Conservation (phyloP, 352 stramenopile genomes). For the Phytophthora litchii region DNA sequence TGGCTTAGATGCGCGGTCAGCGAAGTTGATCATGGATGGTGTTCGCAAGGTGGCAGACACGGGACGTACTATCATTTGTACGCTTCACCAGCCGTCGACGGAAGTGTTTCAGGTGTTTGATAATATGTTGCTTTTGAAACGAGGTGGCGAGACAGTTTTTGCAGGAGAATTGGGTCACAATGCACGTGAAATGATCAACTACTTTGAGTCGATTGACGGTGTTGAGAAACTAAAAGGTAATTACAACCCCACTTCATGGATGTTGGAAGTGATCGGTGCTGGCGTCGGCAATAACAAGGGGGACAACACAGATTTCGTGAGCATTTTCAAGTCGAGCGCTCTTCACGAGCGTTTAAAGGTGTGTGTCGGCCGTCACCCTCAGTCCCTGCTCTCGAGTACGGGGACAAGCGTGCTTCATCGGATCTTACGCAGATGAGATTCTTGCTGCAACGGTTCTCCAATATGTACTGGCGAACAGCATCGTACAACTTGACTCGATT, state of each 20-base stretch:
- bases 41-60: slow-evolving; percentile 23
- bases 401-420: slow-evolving; percentile 17
- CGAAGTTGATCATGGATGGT: slow-evolving; percentile 27
- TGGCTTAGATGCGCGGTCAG: slow-evolving; percentile 19
- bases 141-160: slow-evolving; percentile 20
- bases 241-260: slow-evolving; percentile 17
- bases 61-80: slow-evolving; percentile 14
- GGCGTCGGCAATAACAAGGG: slow-evolving; percentile 14
- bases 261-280: slow-evolving; percentile 23
- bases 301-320: slow-evolving; percentile 9
- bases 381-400: slow-evolving; percentile 9
- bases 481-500: slow-evolving; percentile 27
- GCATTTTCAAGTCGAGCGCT: slow-evolving; percentile 7
- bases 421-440: slow-evolving; percentile 25
- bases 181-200: slow-evolving; percentile 17
- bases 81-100: slow-evolving; percentile 15
- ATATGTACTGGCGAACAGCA: slow-evolving; percentile 21
- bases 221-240: slow-evolving; percentile 7
- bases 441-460: slow-evolving; percentile 12
- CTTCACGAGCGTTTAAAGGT: slow-evolving; percentile 8
- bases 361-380: neutral
- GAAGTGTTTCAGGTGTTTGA: slow-evolving; percentile 25
- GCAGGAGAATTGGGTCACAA: slow-evolving; percentile 13
- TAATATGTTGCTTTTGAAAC: slow-evolving; percentile 20
- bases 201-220: slow-evolving; percentile 17